Conservation (phyloP, 495 filamentous ascomycete genomes). For the Evernia prunastri region DNA sequence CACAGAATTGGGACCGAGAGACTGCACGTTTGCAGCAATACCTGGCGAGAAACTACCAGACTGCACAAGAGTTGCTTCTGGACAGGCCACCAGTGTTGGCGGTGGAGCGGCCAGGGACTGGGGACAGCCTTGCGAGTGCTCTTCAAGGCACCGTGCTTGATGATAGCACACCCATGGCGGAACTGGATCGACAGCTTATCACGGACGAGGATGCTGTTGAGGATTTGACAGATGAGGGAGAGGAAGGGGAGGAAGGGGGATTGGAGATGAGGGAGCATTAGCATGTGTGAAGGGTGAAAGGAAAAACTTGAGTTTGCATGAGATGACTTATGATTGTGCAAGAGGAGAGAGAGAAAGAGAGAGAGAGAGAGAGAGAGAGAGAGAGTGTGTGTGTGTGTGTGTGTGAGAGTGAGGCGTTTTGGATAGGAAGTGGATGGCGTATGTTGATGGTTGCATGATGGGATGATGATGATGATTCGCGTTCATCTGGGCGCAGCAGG, state of each 20-base stretch:
- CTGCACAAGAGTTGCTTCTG: slow-evolving; percentile 42
- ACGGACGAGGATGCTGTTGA: slow-evolving; percentile 8
- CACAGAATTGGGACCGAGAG: slow-evolving; percentile 58
- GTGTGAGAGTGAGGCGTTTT: too few relatives aligned
- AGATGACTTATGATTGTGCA: neutral
- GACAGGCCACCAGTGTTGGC: slow-evolving; percentile 19
- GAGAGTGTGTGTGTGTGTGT: too few relatives aligned
- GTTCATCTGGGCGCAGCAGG: slow-evolving; percentile 5
- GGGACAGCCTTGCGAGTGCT: slow-evolving; percentile 18
- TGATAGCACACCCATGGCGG: slow-evolving; percentile 25
- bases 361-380: too few relatives aligned
- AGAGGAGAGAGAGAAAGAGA: too few relatives aligned
- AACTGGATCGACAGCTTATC: slow-evolving; percentile 23
- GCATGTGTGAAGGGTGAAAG: slow-evolving; percentile 1
- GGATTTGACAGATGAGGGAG: slow-evolving; percentile 13
- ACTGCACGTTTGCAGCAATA: slow-evolving; percentile 50
- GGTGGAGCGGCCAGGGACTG: slow-evolving; percentile 17
- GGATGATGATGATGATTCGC: neutral
- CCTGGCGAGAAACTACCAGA: slow-evolving; percentile 55
- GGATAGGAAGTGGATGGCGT: neutral
- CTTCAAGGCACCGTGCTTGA: slow-evolving; percentile 20
- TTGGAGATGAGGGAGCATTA: slow-evolving; percentile 11
- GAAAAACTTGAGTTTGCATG: neutral
- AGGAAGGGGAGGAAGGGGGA: slow-evolving; percentile 17
- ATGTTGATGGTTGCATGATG: neutral